Percentiles rank a stretch among this genome's conserved stretches.
These are phyloP conservation scores for Talaromyces stipitatus DNA, from an alignment of 495 filamentous ascomycete genomes.

Conservation along the genomic window DNA sequence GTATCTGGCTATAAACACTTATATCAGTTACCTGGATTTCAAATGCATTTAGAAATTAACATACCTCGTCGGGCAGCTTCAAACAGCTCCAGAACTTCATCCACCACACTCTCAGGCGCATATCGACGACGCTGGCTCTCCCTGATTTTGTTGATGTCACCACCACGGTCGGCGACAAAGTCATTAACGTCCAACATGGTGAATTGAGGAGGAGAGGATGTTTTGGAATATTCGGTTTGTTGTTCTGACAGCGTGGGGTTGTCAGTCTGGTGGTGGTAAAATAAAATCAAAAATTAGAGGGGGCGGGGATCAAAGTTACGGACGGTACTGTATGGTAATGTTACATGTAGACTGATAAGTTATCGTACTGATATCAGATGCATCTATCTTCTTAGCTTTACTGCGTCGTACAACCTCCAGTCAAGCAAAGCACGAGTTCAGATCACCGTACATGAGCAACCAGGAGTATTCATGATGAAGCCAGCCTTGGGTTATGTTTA, in stretches of 20 bases:
- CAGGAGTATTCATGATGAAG: neutral
- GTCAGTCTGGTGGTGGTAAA: neutral
- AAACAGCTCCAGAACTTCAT: constrained; percentile 81
- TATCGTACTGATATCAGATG: neutral
- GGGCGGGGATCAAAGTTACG: neutral
- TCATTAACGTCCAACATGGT: constrained; percentile 73
- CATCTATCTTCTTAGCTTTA: no score
- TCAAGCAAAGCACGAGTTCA: no score
- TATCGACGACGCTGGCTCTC: constrained; percentile 78
- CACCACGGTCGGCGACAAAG: constrained; percentile 81
- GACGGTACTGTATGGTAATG: neutral
- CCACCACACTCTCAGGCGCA: constrained; percentile 74
- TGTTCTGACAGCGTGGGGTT: neutral
- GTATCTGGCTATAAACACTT: constrained; percentile 57
- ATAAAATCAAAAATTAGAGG: neutral
- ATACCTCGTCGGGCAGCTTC: constrained; percentile 78
- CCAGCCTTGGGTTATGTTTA: neutral
- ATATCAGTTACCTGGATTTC: neutral
- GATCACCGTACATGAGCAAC: no score
- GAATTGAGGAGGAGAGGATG: neutral
- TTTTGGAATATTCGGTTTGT: neutral
- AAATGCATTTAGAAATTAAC: neutral
- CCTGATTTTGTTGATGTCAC: constrained; percentile 79
- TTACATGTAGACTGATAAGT: neutral
- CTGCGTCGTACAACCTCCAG: no score